phyloP scores from a whole-genome alignment of 2,329 filamentous ascomycete genomes.

The Rosellinia necatrix region DNA sequence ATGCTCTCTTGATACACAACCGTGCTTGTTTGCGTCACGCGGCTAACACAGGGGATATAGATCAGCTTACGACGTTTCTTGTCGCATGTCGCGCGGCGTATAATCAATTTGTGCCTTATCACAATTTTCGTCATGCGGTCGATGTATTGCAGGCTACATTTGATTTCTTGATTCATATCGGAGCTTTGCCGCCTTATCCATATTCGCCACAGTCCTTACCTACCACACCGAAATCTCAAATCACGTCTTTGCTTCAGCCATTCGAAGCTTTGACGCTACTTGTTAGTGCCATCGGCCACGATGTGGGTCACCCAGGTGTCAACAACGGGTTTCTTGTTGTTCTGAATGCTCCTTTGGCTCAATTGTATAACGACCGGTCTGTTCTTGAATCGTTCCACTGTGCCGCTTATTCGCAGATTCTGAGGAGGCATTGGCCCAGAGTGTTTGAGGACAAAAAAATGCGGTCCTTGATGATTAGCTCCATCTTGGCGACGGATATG shows the following conservation, averaged over 20 bases:
- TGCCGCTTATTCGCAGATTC: conserved; percentile 93
- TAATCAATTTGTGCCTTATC: conserved; percentile 94
- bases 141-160: conserved; percentile 95
- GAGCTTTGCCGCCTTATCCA: conserved; percentile 72
- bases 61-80: conserved; percentile 82
- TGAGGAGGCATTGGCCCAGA: conserved; percentile 87
- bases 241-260: conserved; percentile 77
- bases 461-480: conserved; percentile 91
- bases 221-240: conserved; percentile 58
- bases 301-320: conserved; percentile 95
- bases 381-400: conserved; percentile 98
- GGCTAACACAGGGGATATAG: conserved; percentile 56
- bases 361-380: conserved; percentile 95
- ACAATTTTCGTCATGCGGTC: conserved; percentile 97
- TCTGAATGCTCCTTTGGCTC: conserved; percentile 88
- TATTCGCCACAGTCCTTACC: conserved; percentile 39
- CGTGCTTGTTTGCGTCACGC: conserved; percentile 29
- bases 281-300: conserved; percentile 95
- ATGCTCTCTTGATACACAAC: conserved; percentile 20
- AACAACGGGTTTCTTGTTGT: conserved; percentile 96
- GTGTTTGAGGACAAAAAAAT: conserved; percentile 80
- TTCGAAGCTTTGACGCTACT: conserved; percentile 89
- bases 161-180: conserved; percentile 82
- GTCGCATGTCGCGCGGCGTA: conserved; percentile 92
- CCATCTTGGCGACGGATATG: conserved; percentile 98